These are phyloP conservation scores for Psilocybe tampanensis DNA, from an alignment of 768 basidiomycete species.

Conservation along the genomic window DNA sequence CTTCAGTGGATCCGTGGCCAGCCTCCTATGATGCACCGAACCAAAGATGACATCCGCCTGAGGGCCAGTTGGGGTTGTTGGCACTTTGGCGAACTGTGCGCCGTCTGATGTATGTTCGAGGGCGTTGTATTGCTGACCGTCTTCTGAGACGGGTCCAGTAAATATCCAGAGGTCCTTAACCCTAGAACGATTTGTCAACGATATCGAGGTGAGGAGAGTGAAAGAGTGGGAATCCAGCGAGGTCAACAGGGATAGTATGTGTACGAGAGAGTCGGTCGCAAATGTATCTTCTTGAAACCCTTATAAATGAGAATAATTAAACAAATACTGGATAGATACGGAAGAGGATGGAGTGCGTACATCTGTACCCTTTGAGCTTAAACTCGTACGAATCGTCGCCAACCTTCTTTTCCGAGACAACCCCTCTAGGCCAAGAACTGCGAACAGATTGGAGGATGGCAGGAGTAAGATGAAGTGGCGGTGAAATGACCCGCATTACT, in stretches of 20 bases:
- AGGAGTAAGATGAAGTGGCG: constrained; percentile 76
- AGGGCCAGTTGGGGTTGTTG: background rate
- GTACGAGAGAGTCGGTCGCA: constrained; percentile 69
- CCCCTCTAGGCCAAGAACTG: constrained; percentile 78
- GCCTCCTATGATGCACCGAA: constrained; percentile 34
- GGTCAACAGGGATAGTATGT: constrained; percentile 67
- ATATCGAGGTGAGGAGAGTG: constrained; percentile 67
- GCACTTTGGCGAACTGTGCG: background rate
- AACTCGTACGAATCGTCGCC: constrained; percentile 76
- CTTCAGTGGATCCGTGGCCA: constrained; percentile 36
- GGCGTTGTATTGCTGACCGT: constrained; percentile 22
- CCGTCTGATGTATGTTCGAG: constrained; percentile 22
- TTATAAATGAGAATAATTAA: too few species aligned
- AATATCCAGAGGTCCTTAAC: constrained; percentile 83
- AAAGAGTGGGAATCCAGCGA: constrained; percentile 72
- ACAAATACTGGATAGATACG: background rate
- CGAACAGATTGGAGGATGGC: constrained; percentile 82
- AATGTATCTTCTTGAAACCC: constrained; percentile 82
- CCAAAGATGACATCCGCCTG: background rate
- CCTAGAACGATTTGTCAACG: constrained; percentile 71
- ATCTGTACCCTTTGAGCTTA: constrained; percentile 81
- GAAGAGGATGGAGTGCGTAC: constrained; percentile 39
- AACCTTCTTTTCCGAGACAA: constrained; percentile 76
- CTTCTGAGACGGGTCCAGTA: constrained; percentile 50
- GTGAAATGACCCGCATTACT: constrained; percentile 70